These are phyloP conservation scores for Fusarium heterosporum DNA, from an alignment of 2,329 filamentous ascomycete species.

Conservation along the genomic window DNA sequence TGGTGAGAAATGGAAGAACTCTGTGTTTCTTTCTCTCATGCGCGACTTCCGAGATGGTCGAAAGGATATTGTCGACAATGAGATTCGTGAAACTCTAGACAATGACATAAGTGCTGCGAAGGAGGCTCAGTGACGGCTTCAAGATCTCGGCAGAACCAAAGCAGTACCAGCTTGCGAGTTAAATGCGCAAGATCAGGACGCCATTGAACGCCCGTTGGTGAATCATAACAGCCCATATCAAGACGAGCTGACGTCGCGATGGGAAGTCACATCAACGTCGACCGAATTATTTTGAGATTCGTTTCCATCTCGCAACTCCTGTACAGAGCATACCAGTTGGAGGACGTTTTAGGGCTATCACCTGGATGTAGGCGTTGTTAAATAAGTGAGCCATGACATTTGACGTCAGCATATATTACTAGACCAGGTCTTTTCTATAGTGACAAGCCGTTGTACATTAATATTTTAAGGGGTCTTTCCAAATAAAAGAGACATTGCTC, in stretches of 20 bases:
- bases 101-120: slow-evolving; percentile 14
- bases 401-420: neutral
- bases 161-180: neutral
- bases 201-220: neutral
- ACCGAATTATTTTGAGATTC: slow-evolving; percentile 1
- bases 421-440: neutral
- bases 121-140: slow-evolving; percentile 35
- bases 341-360: slow-evolving; percentile 38
- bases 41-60: slow-evolving; percentile 59
- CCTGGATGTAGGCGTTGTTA: neutral
- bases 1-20: slow-evolving; percentile 61
- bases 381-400: neutral
- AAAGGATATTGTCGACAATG: slow-evolving; percentile 58
- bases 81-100: slow-evolving; percentile 52
- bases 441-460: neutral
- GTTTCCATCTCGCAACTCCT: slow-evolving; percentile 29
- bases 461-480: neutral
- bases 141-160: neutral
- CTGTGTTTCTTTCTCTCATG: slow-evolving; percentile 59
- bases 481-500: neutral
- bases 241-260: slow-evolving; percentile 35
- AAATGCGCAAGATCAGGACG: neutral
- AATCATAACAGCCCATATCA: slow-evolving; percentile 22
- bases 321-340: slow-evolving; percentile 41
- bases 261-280: slow-evolving; percentile 16